These are phyloP conservation scores for Halenospora varia DNA, from an alignment of 495 filamentous ascomycete species.

Conservation along the genomic window DNA sequence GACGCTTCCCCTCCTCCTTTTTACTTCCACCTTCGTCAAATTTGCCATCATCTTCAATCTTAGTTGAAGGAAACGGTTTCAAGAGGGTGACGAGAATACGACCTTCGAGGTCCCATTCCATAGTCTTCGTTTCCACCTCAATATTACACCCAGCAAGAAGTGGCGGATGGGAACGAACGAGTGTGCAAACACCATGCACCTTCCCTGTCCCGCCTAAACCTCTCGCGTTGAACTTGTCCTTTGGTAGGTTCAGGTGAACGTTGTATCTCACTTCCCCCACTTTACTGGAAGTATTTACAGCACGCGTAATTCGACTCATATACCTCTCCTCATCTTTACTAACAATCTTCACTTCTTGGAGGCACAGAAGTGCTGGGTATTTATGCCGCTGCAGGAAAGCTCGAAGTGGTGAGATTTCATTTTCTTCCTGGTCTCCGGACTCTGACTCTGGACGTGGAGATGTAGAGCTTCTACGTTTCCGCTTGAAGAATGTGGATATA, in stretches of 20 bases:
- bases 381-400: slow-evolving; percentile 39
- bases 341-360: slow-evolving; percentile 52
- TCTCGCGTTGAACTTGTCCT: slow-evolving; percentile 42
- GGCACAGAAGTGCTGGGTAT: slow-evolving; percentile 42
- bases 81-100: slow-evolving; percentile 41
- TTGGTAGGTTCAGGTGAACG: slow-evolving; percentile 38
- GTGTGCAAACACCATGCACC: slow-evolving; percentile 46
- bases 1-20: slow-evolving; percentile 31
- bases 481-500: neutral
- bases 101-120: slow-evolving; percentile 50
- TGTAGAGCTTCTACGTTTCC: neutral
- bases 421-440: neutral
- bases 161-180: slow-evolving; percentile 43
- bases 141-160: no score
- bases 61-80: neutral
- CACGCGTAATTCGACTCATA: slow-evolving; percentile 27
- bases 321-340: slow-evolving; percentile 30
- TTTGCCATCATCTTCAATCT: neutral
- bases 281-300: slow-evolving; percentile 24
- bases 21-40: neutral
- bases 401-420: slow-evolving; percentile 27
- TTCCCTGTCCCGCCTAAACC: slow-evolving; percentile 44
- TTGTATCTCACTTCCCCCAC: slow-evolving; percentile 33
- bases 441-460: neutral
- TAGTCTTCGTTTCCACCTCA: slow-evolving; percentile 22